Percentiles rank a stretch among this genome's conserved stretches.
These are phyloP conservation scores for Penicillium sp. DNA, from an alignment of 2,329 filamentous ascomycete genomes.

Conservation along the genomic window DNA sequence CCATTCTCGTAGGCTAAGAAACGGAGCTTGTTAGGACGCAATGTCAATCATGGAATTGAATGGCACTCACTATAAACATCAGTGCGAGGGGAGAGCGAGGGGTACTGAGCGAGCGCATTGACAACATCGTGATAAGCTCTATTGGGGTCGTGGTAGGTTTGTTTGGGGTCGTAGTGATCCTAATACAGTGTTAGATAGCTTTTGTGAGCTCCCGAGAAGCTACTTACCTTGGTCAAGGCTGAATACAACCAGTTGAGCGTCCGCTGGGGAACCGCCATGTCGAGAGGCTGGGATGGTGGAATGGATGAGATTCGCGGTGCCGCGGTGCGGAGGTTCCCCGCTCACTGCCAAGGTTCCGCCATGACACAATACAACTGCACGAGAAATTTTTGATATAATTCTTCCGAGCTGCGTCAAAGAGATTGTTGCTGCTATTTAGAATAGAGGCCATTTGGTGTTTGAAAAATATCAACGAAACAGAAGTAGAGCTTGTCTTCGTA, in stretches of 20 bases:
- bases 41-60: not conserved
- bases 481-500: too few species aligned
- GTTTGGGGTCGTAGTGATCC: slow-evolving; percentile 40
- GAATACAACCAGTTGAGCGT: slow-evolving; percentile 95
- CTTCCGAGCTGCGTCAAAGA: too few species aligned
- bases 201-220: not conserved
- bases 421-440: too few species aligned
- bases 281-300: slow-evolving; percentile 9
- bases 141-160: slow-evolving; percentile 94
- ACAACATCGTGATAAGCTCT: slow-evolving; percentile 91
- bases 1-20: slow-evolving; percentile 81
- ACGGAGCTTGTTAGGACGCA: slow-evolving; percentile 24
- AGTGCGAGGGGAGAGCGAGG: slow-evolving; percentile 79
- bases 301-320: slow-evolving; percentile 4
- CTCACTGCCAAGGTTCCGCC: not conserved
- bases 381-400: too few species aligned
- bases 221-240: slow-evolving; percentile 71
- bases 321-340: slow-evolving; percentile 13
- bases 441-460: too few species aligned
- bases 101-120: slow-evolving; percentile 74
- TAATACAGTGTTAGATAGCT: slow-evolving; percentile 18
- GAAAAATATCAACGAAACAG: too few species aligned
- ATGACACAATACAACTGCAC: not conserved
- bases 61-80: slow-evolving; percentile 82
- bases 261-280: slow-evolving; percentile 73